Evolutionary conservation across 805 yeast species (phyloP), one percentile per base, ranked within the genome.

Genomic region (Clavispora santaluciae): DNA sequence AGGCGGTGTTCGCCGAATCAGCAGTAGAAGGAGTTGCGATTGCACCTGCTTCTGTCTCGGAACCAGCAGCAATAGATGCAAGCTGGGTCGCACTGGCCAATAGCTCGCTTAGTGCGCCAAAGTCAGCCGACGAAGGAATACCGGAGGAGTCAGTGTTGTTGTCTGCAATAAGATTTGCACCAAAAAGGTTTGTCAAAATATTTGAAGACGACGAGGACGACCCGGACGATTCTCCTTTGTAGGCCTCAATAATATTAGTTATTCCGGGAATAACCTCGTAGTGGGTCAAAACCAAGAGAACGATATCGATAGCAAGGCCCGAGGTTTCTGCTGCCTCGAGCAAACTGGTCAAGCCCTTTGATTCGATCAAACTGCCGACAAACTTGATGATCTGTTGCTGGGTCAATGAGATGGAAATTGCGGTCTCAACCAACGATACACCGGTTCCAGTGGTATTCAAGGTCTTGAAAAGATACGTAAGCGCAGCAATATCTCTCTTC

Each of bases 241-340:
- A 44, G 12, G 36, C 40, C 33, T 51, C 39, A 18, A 45, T 41
- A 21, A 54, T 44, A 8, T 38, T 38, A 4, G 45, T 45, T 8
- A 49, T 36, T 11, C 59, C 59, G 1, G 53, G 48, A 20, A 51
- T 40, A 15, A 44, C 35, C 25, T 49, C 49, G 38, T 50, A 50
- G 42, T 55, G 54, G 18, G 48, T 45, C 36, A 55, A 50, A 21
- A 54, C 25, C 41, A 48, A 25, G 43, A 51, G 41, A 22, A 57
- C 50, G 35, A 61, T 48, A 39, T 61, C 64, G 34, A 57, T 51
- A 3, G 56, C 57, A 34, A 60, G 51, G 7, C 55, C 55, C 8
- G 63, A 58, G 23, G 54, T 42, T 34, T 58, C 63, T 18, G 57
- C 59, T 4, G 59, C 51, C 18, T 25, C 28, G 31, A 61, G 48